Conservation (phyloP, 2,329 filamentous ascomycete species). For the Paraphaeosphaeria sporulosa region DNA sequence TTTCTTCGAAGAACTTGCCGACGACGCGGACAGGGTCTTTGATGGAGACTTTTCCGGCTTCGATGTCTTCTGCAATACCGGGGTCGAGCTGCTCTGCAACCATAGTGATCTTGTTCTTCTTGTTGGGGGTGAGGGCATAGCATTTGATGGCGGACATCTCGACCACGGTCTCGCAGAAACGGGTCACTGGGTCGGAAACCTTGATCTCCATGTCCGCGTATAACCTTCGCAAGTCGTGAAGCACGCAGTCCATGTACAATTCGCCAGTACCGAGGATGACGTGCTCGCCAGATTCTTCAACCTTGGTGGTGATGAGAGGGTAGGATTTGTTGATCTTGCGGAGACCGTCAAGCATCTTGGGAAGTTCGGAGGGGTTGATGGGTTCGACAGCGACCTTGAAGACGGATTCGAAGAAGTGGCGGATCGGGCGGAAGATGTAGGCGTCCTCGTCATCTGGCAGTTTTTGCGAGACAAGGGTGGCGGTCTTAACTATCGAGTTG, state of each 20-base stretch:
- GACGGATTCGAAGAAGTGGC: constrained; percentile 95
- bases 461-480: constrained; percentile 82
- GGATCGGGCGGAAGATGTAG: constrained; percentile 92
- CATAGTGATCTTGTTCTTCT: constrained; percentile 99
- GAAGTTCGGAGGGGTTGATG: constrained; percentile 95
- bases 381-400: constrained; percentile 98
- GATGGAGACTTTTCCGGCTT: constrained; percentile 87
- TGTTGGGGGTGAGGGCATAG: constrained; percentile 97
- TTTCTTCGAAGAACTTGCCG: constrained; percentile 96
- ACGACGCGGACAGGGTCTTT: constrained; percentile 91
- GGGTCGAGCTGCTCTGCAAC: constrained; percentile 95
- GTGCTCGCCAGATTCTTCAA: constrained; percentile 97
- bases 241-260: constrained; percentile 99
- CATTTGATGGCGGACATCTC: constrained; percentile 98
- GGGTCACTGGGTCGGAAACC: constrained; percentile 94
- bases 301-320: constrained; percentile 92
- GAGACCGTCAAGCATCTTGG: constrained; percentile 97
- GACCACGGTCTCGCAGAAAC: constrained; percentile 97
- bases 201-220: constrained; percentile 99
- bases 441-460: constrained; percentile 89
- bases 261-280: constrained; percentile 94
- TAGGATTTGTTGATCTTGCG: constrained; percentile 98
- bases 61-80: constrained; percentile 93
- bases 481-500: constrained; percentile 98
- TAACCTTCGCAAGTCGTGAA: constrained; percentile 90